Conservation (phyloP, 1,139 yeast genomes). For the Suhomyces maxii region DNA sequence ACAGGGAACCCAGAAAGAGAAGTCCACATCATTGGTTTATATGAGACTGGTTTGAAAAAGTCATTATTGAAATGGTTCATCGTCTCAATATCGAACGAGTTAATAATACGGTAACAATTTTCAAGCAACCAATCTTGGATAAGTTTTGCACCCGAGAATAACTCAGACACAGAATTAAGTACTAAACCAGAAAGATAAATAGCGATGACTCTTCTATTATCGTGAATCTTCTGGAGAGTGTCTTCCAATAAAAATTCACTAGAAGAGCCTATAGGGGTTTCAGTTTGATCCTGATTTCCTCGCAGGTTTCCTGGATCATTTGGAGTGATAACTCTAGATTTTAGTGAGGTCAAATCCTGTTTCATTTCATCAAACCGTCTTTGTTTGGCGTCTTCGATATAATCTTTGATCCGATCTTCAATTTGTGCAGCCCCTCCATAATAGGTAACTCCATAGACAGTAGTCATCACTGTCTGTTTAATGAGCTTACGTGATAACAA, state of each 20-base stretch:
- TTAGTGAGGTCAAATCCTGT: background rate
- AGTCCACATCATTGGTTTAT: slow-evolving; percentile 46
- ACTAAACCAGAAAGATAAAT: slow-evolving; percentile 30
- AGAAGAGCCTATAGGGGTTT: no score
- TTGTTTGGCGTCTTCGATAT: slow-evolving; percentile 13
- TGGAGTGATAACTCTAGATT: no score
- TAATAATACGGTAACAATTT: slow-evolving; percentile 31
- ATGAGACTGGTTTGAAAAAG: slow-evolving; percentile 19
- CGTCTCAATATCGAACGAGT: slow-evolving; percentile 26
- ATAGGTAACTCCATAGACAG: slow-evolving; percentile 47
- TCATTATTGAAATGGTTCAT: slow-evolving; percentile 16
- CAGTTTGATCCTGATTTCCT: no score
- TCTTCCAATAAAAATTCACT: no score
- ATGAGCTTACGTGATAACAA: slow-evolving; percentile 36
- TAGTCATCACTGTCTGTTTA: slow-evolving; percentile 50
- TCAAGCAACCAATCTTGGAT: slow-evolving; percentile 41
- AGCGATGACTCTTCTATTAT: slow-evolving; percentile 13
- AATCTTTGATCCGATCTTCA: slow-evolving; percentile 24
- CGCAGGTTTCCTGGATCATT: no score
- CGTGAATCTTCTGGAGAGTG: background rate
- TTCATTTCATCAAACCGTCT: background rate
- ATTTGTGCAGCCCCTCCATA: slow-evolving; percentile 42
- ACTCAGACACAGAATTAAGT: slow-evolving; percentile 32
- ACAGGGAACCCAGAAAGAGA: slow-evolving; percentile 45
- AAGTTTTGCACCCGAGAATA: slow-evolving; percentile 35